These are phyloP conservation scores for Glarea lozoyensis DNA, from an alignment of 495 filamentous ascomycete species.

Conservation along the genomic window DNA sequence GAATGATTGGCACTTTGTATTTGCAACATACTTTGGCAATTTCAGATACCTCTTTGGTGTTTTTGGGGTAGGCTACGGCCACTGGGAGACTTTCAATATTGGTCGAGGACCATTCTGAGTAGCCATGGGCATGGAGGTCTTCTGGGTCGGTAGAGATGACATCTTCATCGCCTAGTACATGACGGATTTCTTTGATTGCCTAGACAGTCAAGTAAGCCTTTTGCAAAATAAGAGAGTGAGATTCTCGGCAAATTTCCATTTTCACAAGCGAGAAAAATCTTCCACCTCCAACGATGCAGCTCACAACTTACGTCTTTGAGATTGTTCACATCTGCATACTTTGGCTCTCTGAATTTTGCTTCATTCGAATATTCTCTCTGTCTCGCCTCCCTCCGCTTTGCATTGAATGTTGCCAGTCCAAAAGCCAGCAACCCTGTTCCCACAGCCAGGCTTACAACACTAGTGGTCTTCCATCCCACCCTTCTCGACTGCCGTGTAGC, in stretches of 20 bases:
- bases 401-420: slow-evolving; percentile 21
- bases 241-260: not conserved
- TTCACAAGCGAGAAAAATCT: not conserved
- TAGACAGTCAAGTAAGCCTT: no score
- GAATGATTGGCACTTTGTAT: slow-evolving; percentile 77
- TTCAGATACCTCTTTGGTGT: slow-evolving; percentile 69
- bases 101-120: slow-evolving; percentile 80
- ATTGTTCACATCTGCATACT: slow-evolving; percentile 39
- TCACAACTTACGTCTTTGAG: slow-evolving; percentile 36
- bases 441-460: slow-evolving; percentile 29
- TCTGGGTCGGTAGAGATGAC: slow-evolving; percentile 77
- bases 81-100: slow-evolving; percentile 72
- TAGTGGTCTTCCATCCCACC: slow-evolving; percentile 12
- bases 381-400: slow-evolving; percentile 1
- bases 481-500: no score
- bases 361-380: slow-evolving; percentile 22
- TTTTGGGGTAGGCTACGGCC: slow-evolving; percentile 71
- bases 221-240: no score
- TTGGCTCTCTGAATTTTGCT: slow-evolving; percentile 26
- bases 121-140: slow-evolving; percentile 72
- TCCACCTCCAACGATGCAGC: not conserved
- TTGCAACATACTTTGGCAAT: slow-evolving; percentile 77
- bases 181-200: slow-evolving; percentile 54
- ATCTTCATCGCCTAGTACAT: slow-evolving; percentile 52
- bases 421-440: slow-evolving; percentile 33